These are phyloP conservation scores for Ocimum tenuiflorum DNA, from an alignment of 257 asterid genomes.

Conservation along the genomic window DNA sequence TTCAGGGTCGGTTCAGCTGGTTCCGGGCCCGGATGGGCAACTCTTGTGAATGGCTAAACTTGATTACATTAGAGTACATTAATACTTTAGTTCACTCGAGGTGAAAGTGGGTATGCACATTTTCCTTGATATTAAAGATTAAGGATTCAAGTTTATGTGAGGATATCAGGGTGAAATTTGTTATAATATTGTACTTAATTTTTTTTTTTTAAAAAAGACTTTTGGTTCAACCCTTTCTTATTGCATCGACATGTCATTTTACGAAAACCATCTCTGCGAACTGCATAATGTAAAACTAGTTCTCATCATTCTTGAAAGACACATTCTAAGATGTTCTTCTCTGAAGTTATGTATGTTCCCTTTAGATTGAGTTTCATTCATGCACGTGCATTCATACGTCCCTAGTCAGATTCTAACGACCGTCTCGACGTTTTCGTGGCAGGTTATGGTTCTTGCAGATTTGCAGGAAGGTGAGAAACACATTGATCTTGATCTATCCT, in stretches of 20 bases:
- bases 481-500: not conserved
- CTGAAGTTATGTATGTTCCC: not conserved
- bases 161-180: no score
- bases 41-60: no score
- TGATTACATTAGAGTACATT: no score
- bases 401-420: not conserved
- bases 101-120: no score
- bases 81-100: no score
- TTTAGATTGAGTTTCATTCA: not conserved
- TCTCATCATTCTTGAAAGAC: not conserved
- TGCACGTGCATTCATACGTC: not conserved
- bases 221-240: not conserved
- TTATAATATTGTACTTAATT: no score
- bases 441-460: conserved; percentile 80
- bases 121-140: no score
- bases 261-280: not conserved
- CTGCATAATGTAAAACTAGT: not conserved
- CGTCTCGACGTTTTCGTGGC: conserved; percentile 19
- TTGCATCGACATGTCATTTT: not conserved
- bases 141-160: no score
- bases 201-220: no score
- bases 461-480: conserved; percentile 61
- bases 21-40: no score
- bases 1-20: no score
- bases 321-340: not conserved